Evolutionary conservation across 2,329 filamentous ascomycete genomes (phyloP), one percentile per base, ranked within the genome.

Genomic region (Huntiella moniliformis): DNA sequence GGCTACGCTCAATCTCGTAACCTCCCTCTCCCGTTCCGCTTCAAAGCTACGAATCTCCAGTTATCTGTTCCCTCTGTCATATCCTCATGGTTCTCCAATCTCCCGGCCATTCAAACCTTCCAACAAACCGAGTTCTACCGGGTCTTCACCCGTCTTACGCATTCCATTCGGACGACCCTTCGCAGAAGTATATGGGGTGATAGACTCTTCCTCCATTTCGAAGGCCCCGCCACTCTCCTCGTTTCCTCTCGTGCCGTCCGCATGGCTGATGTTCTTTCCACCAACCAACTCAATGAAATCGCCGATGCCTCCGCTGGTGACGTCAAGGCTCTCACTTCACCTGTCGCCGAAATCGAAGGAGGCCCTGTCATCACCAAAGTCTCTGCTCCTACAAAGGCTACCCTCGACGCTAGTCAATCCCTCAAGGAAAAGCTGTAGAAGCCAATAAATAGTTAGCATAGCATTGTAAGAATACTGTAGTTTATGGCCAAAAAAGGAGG

Each of bases 151-250:
- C 69, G 70, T n/a, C 56, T 75, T 28, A 60, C 81, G 5, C 83
- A 82, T 60, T 73, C 65, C 34, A 53, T 92, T 15, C 75, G 85
- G 50, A 94, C 86, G 0, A 78, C 79, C 64, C 68, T 79, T 37
- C 73, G 87, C 50, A 74, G 82, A 56, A 83, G 83, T 1, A 82
- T 98, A 47, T 96, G 86, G 84, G 91, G 91, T 16, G 91, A 98
- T 58, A 67, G 88, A 62, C 67, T 96, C 18, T 96, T 96, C 62
- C 66, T 98, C 31, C 82, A 83, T 56, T 95, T 98, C 58, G 73
- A 79, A 47, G 91, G 91, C 0, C 91, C 91, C 2, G 74, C 74
- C 4, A 95, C 82, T 2, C 73, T 98, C 42, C 69, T 96, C 38
- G 67, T 98, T 55, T 92, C 93, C 52, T 92, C 85, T 44, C 76